Percentiles rank a stretch among this genome's conserved stretches.
Conservation (phyloP, 2,329 filamentous ascomycete genomes). For the Xylariaceae sp. region DNA sequence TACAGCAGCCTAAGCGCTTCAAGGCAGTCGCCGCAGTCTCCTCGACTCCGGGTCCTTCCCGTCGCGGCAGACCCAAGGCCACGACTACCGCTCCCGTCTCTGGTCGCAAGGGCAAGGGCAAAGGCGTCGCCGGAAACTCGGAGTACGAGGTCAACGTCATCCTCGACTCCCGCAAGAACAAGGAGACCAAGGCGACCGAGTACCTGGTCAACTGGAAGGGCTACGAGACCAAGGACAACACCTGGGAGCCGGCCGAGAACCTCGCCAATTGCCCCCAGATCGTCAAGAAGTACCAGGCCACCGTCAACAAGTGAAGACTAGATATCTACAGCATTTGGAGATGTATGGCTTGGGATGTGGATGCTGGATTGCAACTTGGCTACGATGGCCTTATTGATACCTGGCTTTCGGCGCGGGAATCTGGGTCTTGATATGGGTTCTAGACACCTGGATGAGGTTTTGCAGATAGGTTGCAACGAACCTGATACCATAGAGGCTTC, state of each 20-base stretch:
- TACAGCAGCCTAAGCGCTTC: slow-evolving; percentile 4
- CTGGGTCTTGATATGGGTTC: no score
- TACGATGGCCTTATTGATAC: no score
- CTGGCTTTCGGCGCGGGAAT: no score
- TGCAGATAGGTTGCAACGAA: no score
- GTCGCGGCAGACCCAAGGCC: no score
- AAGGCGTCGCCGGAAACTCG: slow-evolving; percentile 12
- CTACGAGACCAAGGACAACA: slow-evolving; percentile 41
- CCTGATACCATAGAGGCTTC: no score
- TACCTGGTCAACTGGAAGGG: slow-evolving; percentile 54
- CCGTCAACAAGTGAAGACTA: neutral
- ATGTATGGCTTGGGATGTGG: neutral
- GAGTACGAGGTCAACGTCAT: slow-evolving; percentile 47
- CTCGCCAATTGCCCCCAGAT: slow-evolving; percentile 34
- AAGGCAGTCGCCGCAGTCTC: neutral
- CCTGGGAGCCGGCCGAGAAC: slow-evolving; percentile 51
- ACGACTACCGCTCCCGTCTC: neutral
- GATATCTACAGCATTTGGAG: neutral
- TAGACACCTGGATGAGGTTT: no score
- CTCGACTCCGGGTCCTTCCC: no score
- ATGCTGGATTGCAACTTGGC: no score
- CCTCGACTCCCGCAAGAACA: slow-evolving; percentile 38
- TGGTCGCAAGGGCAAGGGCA: slow-evolving; percentile 13
- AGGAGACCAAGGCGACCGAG: slow-evolving; percentile 28
- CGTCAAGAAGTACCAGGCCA: slow-evolving; percentile 14